Evolutionary conservation across 78 protist species (phyloP).

Genomic region (Dictyostelium intermedium): DNA sequence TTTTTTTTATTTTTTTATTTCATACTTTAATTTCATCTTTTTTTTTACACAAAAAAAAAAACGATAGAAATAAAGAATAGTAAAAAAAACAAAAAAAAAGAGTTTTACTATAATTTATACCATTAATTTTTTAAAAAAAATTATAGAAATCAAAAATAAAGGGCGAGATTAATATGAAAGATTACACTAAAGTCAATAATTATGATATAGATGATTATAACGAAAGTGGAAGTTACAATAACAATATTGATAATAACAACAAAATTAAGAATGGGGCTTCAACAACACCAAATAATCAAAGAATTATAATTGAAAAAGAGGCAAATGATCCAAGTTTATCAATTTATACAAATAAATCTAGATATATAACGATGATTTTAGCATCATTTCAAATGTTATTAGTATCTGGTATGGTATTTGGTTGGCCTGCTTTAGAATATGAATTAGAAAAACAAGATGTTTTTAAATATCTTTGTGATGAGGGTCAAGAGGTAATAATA

Average conservation of each 20-base stretch:
- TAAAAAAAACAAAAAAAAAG: background rate
- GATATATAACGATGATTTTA: constrained; percentile 16
- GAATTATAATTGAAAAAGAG: background rate
- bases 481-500: background rate
- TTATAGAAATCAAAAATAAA: background rate
- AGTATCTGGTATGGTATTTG: constrained; percentile 70
- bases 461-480: constrained; percentile 38
- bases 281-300: background rate
- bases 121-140: no score
- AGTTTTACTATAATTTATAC: background rate
- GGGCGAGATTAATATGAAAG: background rate
- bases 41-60: no score
- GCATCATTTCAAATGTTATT: constrained; percentile 39
- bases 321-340: background rate
- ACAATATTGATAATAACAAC: background rate
- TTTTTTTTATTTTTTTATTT: no score
- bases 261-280: background rate
- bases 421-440: constrained; percentile 59
- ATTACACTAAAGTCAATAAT: background rate
- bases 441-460: constrained; percentile 26
- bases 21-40: no score
- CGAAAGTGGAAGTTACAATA: background rate
- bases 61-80: no score
- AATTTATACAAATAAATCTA: background rate
- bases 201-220: background rate